These are phyloP conservation scores for Paramyrothecium sp. DNA, from an alignment of 2,329 filamentous ascomycete genomes.

Conservation along the genomic window DNA sequence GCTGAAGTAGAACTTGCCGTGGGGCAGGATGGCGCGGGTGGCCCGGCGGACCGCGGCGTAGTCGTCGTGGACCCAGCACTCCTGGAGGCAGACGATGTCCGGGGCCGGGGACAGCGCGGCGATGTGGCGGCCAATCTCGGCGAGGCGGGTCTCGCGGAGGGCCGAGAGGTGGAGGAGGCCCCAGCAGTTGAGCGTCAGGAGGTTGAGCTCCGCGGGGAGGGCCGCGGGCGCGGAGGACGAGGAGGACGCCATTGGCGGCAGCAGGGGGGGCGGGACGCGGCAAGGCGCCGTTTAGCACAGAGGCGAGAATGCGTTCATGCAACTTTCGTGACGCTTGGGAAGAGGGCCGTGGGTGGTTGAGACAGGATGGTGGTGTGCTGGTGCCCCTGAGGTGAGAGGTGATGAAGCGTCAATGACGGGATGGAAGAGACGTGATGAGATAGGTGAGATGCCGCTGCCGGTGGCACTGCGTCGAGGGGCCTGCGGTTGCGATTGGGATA, in stretches of 20 bases:
- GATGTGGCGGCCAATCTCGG: slow-evolving; percentile 80
- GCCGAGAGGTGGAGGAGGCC: slow-evolving; percentile 85
- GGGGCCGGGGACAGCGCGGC: slow-evolving; percentile 66
- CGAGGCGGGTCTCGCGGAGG: slow-evolving; percentile 72
- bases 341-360: no score
- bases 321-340: no score
- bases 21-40: slow-evolving; percentile 73
- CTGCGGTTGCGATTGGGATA: no score
- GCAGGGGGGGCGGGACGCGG: no score
- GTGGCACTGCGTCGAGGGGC: no score
- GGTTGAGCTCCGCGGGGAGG: slow-evolving; percentile 63
- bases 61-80: slow-evolving; percentile 89
- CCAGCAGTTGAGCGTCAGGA: slow-evolving; percentile 96
- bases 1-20: slow-evolving; percentile 90
- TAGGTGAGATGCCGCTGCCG: no score
- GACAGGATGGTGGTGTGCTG: no score
- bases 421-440: no score
- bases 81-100: slow-evolving; percentile 89
- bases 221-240: slow-evolving; percentile 2
- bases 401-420: no score
- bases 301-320: no score
- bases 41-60: slow-evolving; percentile 74
- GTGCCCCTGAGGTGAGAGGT: no score
- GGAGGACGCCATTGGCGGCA: neutral
- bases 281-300: no score